Base-by-base conservation (phyloP, 2,329 filamentous ascomycete genomes). In the Myriosclerotinia scirpicola region DNA sequence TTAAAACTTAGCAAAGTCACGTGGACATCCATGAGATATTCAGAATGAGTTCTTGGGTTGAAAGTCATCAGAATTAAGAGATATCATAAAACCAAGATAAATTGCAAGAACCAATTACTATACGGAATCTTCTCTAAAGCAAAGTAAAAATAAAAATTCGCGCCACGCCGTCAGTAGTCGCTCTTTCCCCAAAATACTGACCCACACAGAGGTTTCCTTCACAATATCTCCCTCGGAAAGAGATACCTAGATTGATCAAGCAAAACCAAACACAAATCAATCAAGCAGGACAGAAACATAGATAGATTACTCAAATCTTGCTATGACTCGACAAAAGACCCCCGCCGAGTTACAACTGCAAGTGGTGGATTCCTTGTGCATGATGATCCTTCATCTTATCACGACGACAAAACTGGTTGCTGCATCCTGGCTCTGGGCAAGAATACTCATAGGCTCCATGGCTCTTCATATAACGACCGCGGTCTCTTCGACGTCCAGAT, bases 401-500 rank as follows among this genome's bases (percentile, higher is more conserved):
- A 7, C 17, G 22, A 53, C 48, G 22, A 54, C 20, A 30, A n/a
- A 44, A 54, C 34, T 53, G 3, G n/a, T 30, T 54, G 30, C 15
- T 46, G 30, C 62, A 38, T 38, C 26, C 14, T 1, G 40, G 11
- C n/a, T 17, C 26, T 17, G n/a, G 62, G 26, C 53, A 64, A 26
- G 38, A 26, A 40, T 17, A 64, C 7, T 64, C 36, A 2, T 8
- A 26, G 36, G 14, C 11, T 26, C n/a, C 40, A 20, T 64, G 20
- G 17, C 36, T 55, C 40, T 38, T 64, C 53, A 46, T 56, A 15
- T 64, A 30, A 48, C 53, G 38, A 46, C 17, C 15, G 42, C 52
- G 20, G 53, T 64, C 53, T 48, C 22, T 42, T 38, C 20, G 30
- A n/a, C 62, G 61, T n/a, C 26, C n/a, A 34, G 50, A 64, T 7